A percentile compares a stretch with the other conserved stretches of the same genome.
Conservation (phyloP, 352 stramenopile genomes). For the Globisporangium sylvaticum region DNA sequence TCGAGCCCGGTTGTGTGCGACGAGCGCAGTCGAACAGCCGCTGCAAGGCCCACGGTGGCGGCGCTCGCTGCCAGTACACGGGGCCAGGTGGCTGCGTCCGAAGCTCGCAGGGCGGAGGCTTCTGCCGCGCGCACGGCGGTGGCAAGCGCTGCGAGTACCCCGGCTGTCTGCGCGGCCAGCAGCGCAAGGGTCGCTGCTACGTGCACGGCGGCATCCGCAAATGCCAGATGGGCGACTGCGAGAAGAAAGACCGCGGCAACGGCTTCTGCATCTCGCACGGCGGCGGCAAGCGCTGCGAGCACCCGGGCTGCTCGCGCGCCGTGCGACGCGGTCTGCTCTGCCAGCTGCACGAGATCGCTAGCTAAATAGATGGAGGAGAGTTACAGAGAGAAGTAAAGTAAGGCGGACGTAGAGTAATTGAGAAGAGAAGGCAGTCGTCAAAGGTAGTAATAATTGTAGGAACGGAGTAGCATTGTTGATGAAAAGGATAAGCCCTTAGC, state of each 20-base stretch:
- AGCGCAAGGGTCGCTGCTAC: conserved; percentile 83
- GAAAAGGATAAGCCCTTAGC: background rate
- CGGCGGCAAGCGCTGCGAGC: conserved; percentile 30
- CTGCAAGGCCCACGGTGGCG: conserved; percentile 76
- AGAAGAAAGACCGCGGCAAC: conserved; percentile 87
- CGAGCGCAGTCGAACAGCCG: conserved; percentile 80
- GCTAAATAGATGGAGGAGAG: background rate
- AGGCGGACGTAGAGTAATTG: background rate
- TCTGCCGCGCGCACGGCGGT: conserved; percentile 74
- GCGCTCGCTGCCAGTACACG: conserved; percentile 62
- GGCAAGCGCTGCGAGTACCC: conserved; percentile 79
- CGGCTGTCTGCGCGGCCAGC: conserved; percentile 63
- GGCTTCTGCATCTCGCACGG: conserved; percentile 43
- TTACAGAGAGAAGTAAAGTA: background rate
- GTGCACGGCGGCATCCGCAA: conserved; percentile 81
- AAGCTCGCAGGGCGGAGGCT: conserved; percentile 75
- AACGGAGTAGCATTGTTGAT: background rate
- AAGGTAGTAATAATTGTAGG: background rate
- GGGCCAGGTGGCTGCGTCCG: conserved; percentile 57
- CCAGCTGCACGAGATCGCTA: conserved; percentile 21
- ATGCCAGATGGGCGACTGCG: conserved; percentile 64
- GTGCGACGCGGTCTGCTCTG: conserved; percentile 29
- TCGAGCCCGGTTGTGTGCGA: conserved; percentile 49
- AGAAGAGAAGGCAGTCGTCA: background rate
- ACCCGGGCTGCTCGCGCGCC: conserved; percentile 23